Conservation (phyloP, 495 filamentous ascomycete genomes). For the Wilcoxina mikolae region DNA sequence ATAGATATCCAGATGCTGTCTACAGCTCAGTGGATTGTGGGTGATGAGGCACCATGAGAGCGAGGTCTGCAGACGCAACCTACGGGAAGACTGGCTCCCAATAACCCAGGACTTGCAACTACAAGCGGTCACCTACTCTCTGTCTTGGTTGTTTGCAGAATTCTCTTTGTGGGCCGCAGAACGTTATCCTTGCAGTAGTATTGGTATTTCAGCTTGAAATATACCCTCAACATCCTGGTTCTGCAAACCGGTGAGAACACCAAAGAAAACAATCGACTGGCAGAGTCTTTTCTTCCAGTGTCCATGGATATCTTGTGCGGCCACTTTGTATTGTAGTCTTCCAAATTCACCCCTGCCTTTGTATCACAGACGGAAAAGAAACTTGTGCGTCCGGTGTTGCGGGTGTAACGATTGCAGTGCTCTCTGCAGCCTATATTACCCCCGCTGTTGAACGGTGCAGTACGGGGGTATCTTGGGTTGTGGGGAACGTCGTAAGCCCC, state of each 20-base stretch:
- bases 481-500: too few species aligned
- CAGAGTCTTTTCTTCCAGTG: not conserved
- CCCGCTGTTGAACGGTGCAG: not conserved
- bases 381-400: not conserved
- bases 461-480: not conserved
- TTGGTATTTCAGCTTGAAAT: not conserved
- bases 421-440: not conserved
- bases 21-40: too few species aligned
- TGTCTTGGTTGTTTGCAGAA: too few species aligned
- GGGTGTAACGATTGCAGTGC: not conserved
- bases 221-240: slow-evolving; percentile 13
- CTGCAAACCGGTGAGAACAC: slow-evolving; percentile 3
- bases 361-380: slow-evolving; percentile 1
- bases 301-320: not conserved
- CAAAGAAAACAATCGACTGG: not conserved
- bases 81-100: too few species aligned
- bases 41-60: too few species aligned
- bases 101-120: too few species aligned
- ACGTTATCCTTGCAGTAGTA: not conserved
- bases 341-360: not conserved
- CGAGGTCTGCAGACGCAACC: too few species aligned
- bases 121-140: too few species aligned
- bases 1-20: too few species aligned
- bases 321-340: not conserved
- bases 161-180: too few species aligned